Evolutionary conservation across 495 filamentous ascomycete genomes (phyloP), one percentile per base, ranked within the genome.

Genomic region (Lophiotrema nucula): DNA sequence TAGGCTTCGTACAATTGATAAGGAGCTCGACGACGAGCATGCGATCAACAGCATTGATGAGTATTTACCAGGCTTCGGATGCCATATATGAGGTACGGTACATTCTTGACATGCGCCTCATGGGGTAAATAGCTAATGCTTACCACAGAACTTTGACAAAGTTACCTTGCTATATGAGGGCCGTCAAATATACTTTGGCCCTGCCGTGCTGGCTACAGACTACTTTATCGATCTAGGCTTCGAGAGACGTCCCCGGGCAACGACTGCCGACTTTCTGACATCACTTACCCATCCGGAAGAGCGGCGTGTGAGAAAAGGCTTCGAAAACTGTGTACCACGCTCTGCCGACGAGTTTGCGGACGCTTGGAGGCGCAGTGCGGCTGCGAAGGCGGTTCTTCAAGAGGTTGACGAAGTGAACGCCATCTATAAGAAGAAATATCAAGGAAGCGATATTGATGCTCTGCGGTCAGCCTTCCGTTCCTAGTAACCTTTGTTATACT

Each of bases 341-440:
- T 86, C 83, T 0, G 76, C 86, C 0, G 80, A 84, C 23, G 87
- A 90, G 15, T 87, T 92, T 49, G 84, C 81, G 31, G 66, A 69
- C 16, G 78, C 78, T 16, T 95, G 89, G 89, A 85, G 82, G 66
- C 77, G 81, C 38, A 91, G 87, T 66, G 67, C 76, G 11, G 85
- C n/a, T n/a, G n/a, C n/a, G 88, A 33, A 79, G 85, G 52, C 69
- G 74, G 53, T 67, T 72, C n/a, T 79, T 95, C 1, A 74, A 74
- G 3, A 79, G 83, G 38, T 76, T 83, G 33, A 76, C 86, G 47
- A 76, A 76, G 28, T 95, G 92, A 74, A 79, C 77, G 45, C 77
- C 79, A 6, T 85, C 83, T 39, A 82, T 81, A 51, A 75, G 77
- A 35, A 21, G 79, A 85, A 65, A 83, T 89, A 70, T 81, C 87